Base-by-base conservation (phyloP, 2,329 filamentous ascomycete species). In the Diaporthe batatas region DNA sequence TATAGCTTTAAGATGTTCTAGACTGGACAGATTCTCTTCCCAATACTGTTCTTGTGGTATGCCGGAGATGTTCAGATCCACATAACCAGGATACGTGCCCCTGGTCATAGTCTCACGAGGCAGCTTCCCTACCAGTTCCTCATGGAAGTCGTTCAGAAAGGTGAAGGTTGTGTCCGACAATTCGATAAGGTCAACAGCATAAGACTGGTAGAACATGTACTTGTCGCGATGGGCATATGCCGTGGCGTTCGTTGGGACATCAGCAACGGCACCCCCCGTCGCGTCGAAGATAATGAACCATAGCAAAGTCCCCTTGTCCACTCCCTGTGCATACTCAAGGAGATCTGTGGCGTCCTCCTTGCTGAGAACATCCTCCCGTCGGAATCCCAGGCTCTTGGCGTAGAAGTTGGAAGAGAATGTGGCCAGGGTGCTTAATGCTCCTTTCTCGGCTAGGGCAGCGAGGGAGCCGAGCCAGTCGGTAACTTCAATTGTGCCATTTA, bases 261-360 rank as follows among this genome's bases (percentile, higher is more conserved):
- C 89, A 75, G 84, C 86, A 67, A 90, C 85, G 16, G 89, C 90
- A 12, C 91, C 91, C 55, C 89, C 91, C 21, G 86, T 84, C 1
- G 89, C 85, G 77, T 92, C 89, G 77, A 91, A 92, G 55, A 91
- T 90, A 72, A 91, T 81, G 77, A 89, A 88, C 89, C 90, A 91
- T 2, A 89, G 75, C 1, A 86, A 79, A 0, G 88, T 90, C 2
- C 86, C 88, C 72, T 85, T 86, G 68, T 86, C 78, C 0, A 83
- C 79, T 0, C 77, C 76, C 71, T 89, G 86, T 53, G 91, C 80
- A 78, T 89, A 91, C 2, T 83, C 72, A 77, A 92, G 89, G 3
- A 92, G 76, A 0, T 83, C 78, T 18, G 84, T 81, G 55, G 91
- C 84, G 6, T 81, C 81, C 0, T 82, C 77, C 1, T 83, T 79